Evolutionary conservation across 371 early-diverging fungal genomes (phyloP).

Genomic region (Rhizopus sp.): DNA sequence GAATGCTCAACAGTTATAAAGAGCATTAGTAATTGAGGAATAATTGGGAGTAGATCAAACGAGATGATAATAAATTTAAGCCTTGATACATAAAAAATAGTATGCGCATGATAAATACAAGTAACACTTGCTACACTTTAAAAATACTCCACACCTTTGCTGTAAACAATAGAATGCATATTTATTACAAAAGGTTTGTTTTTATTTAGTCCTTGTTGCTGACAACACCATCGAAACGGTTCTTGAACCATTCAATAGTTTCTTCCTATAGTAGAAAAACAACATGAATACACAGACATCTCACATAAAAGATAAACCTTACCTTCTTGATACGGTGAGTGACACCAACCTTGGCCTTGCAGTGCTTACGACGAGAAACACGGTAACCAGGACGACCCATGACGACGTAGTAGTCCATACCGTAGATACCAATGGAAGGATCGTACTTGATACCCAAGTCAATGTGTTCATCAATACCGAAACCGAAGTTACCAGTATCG

Average conservation of each 20-base stretch:
- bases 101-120: no score
- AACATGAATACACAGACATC: conserved; percentile 28
- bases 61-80: no score
- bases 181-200: not conserved
- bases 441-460: conserved; percentile 99
- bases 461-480: conserved; percentile 99
- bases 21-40: no score
- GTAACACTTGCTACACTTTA: not conserved
- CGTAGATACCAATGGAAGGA: conserved; percentile 98
- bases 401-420: conserved; percentile 98
- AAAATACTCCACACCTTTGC: not conserved
- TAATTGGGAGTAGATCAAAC: no score
- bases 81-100: no score
- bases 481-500: conserved; percentile 99
- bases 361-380: conserved; percentile 95
- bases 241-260: conserved; percentile 86
- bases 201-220: conserved; percentile 61
- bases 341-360: conserved; percentile 85
- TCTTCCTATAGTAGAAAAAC: no score
- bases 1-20: not conserved
- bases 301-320: no score
- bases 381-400: conserved; percentile 98
- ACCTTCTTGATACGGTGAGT: conserved; percentile 91
- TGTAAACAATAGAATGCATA: not conserved
- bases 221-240: conserved; percentile 88